Evolutionary conservation across 2,329 filamentous ascomycete genomes (phyloP).

Genomic region (Pseudonectria buxi): DNA sequence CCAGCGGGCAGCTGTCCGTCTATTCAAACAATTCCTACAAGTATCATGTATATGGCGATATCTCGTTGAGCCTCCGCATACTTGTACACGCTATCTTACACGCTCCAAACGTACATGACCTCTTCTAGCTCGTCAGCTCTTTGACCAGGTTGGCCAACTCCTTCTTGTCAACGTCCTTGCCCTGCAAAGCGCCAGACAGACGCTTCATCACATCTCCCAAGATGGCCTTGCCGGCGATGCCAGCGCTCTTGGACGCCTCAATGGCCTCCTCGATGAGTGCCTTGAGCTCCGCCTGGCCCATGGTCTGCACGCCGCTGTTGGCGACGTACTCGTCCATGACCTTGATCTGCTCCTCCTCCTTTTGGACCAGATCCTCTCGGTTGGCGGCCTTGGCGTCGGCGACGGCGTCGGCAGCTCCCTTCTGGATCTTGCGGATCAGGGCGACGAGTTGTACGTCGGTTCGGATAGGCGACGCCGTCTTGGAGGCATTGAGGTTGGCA

Average conservation of each 20-base stretch:
- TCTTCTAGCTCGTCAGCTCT: slow-evolving; percentile 28
- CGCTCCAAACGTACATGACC: background rate
- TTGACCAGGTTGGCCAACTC: slow-evolving; percentile 57
- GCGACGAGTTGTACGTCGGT: slow-evolving; percentile 64
- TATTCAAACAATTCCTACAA: no score
- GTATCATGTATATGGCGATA: no score
- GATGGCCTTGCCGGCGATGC: slow-evolving; percentile 36
- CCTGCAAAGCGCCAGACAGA: slow-evolving; percentile 49
- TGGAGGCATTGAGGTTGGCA: slow-evolving; percentile 67
- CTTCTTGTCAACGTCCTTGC: slow-evolving; percentile 57
- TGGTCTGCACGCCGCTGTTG: slow-evolving; percentile 50
- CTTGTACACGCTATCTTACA: slow-evolving; percentile 20
- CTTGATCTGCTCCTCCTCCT: slow-evolving; percentile 59
- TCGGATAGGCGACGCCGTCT: slow-evolving; percentile 61
- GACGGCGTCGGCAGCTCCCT: slow-evolving; percentile 50
- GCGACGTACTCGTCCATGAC: slow-evolving; percentile 61
- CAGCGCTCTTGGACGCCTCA: slow-evolving; percentile 41
- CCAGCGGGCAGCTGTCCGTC: no score
- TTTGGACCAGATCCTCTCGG: slow-evolving; percentile 61
- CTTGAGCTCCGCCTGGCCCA: slow-evolving; percentile 53
- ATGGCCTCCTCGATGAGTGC: slow-evolving; percentile 45
- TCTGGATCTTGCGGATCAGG: slow-evolving; percentile 59
- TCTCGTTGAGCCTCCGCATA: no score
- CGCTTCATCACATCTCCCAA: slow-evolving; percentile 59
- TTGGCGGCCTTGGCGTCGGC: slow-evolving; percentile 58